These are phyloP conservation scores for Lasiodiplodia theobromae DNA, from an alignment of 2,329 filamentous ascomycete species.

Conservation along the genomic window DNA sequence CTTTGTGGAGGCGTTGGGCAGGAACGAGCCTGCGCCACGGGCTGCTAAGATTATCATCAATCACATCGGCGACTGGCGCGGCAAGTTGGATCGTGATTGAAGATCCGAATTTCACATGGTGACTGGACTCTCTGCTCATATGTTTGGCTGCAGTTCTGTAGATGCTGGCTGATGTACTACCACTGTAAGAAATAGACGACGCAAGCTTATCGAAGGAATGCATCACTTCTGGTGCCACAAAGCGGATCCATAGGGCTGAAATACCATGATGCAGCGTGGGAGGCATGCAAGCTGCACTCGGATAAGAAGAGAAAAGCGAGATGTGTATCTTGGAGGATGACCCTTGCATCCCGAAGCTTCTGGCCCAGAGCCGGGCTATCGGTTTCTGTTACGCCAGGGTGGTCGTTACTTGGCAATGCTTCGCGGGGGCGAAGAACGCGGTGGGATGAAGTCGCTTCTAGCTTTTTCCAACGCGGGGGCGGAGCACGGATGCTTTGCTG, in stretches of 20 bases:
- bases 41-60: slow-evolving; percentile 83
- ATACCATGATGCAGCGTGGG: not conserved
- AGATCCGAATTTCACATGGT: not conserved
- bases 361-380: slow-evolving; percentile 2
- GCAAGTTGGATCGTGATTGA: slow-evolving; percentile 57
- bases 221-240: not conserved
- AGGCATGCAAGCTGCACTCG: not conserved
- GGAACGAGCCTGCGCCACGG: slow-evolving; percentile 90
- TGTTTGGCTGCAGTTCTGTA: slow-evolving; percentile 8
- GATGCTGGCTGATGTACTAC: slow-evolving; percentile 14
- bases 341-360: not conserved
- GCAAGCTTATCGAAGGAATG: slow-evolving; percentile 15
- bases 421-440: too few relatives aligned
- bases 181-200: slow-evolving; percentile 11
- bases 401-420: not conserved
- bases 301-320: slow-evolving; percentile 4
- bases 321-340: slow-evolving; percentile 1
- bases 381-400: not conserved
- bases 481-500: not conserved
- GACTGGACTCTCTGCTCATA: slow-evolving; percentile 6
- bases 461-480: not conserved
- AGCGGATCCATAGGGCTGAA: not conserved
- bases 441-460: not conserved
- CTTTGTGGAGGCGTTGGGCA: slow-evolving; percentile 94
- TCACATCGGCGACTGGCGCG: slow-evolving; percentile 82